Conservation (phyloP, 164 flowering plant species). For the Aristolochia californica region DNA sequence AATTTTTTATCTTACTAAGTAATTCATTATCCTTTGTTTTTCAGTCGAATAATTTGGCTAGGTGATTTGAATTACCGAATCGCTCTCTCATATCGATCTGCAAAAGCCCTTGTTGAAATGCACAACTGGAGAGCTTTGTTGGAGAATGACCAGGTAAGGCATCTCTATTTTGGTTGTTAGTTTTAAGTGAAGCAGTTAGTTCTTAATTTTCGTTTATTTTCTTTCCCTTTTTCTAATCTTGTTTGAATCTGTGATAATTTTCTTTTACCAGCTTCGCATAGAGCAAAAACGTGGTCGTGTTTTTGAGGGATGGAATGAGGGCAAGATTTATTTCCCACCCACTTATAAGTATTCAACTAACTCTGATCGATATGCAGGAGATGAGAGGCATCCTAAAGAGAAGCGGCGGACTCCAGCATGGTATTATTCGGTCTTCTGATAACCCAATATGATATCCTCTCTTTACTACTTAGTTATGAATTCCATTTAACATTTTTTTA, state of each 20-base stretch:
- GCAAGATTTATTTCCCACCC: conserved; percentile 83
- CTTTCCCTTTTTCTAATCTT: conserved; percentile 1
- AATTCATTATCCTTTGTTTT: conserved; percentile 16
- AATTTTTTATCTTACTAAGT: background rate
- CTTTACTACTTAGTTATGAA: background rate
- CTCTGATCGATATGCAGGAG: conserved; percentile 91
- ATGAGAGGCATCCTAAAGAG: conserved; percentile 78
- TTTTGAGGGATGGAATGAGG: conserved; percentile 78
- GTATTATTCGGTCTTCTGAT: conserved; percentile 25
- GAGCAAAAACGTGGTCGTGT: conserved; percentile 72
- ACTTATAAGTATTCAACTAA: conserved; percentile 90
- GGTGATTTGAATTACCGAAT: conserved; percentile 95
- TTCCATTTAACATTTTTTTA: background rate
- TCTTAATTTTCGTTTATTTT: background rate
- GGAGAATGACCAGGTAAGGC: conserved; percentile 85
- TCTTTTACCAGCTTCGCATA: conserved; percentile 47
- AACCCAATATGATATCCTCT: background rate
- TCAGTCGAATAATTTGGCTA: conserved; percentile 91
- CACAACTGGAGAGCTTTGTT: conserved; percentile 82
- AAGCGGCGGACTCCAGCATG: conserved; percentile 95
- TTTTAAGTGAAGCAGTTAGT: background rate
- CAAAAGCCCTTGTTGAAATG: conserved; percentile 97
- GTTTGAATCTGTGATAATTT: conserved; percentile 9
- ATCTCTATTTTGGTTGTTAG: background rate
- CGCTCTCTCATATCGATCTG: conserved; percentile 78